Percentiles rank a stretch among this genome's conserved stretches.
phyloP scores from a whole-genome alignment of 495 filamentous ascomycete genomes.

The Echria macrotheca region DNA sequence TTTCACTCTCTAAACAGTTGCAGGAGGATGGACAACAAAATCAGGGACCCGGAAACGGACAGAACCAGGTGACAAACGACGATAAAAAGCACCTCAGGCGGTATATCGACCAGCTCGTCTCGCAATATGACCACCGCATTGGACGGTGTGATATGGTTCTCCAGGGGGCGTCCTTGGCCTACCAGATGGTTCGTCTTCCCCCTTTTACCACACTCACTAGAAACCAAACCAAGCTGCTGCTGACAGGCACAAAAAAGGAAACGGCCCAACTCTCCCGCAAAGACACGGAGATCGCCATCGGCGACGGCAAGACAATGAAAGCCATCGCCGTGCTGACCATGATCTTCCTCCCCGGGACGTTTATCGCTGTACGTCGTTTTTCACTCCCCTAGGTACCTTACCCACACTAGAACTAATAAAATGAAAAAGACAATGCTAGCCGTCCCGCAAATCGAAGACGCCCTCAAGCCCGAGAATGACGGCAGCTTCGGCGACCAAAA shows the following conservation, averaged over 20 bases:
- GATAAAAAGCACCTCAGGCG: not conserved
- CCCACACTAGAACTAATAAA: too few relatives aligned
- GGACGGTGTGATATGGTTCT: constrained; percentile 1
- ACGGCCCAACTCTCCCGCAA: constrained; percentile 3
- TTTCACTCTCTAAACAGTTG: not conserved
- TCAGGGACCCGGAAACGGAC: too few relatives aligned
- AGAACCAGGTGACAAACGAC: not conserved
- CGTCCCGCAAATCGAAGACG: constrained; percentile 6
- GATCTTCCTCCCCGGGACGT: constrained; percentile 5
- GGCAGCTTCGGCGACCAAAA: not conserved
- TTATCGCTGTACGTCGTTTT: constrained; percentile 2
- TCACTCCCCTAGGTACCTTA: not conserved
- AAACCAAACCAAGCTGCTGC: not conserved
- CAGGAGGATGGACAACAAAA: not conserved
- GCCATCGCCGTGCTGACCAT: constrained; percentile 5
- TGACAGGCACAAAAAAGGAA: not conserved
- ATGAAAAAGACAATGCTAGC: constrained; percentile 9
- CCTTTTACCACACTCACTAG: not conserved
- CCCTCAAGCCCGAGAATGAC: not conserved
- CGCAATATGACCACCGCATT: constrained; percentile 3
- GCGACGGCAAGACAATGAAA: constrained; percentile 7
- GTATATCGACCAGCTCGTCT: constrained; percentile 1
- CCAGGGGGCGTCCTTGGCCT: constrained; percentile 2
- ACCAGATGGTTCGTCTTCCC: constrained; percentile 1
- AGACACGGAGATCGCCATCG: constrained; percentile 7